Conservation (phyloP, 805 yeast species). For the Clavispora asparagi region DNA sequence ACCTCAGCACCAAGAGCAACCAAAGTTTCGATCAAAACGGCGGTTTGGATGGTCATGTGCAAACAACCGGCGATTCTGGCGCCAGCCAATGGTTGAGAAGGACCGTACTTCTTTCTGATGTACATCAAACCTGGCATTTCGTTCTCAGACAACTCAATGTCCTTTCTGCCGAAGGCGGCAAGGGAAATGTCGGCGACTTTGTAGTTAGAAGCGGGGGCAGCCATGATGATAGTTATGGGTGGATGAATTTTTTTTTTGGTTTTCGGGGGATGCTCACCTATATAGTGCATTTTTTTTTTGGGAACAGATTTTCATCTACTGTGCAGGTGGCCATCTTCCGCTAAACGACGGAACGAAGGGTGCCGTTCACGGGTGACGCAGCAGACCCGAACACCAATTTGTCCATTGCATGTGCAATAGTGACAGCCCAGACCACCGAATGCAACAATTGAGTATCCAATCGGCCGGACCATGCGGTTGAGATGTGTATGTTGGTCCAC, state of each 20-base stretch:
- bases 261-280: not conserved
- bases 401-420: too few relatives aligned
- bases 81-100: conserved; percentile 91
- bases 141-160: conserved; percentile 96
- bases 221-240: conserved; percentile 14
- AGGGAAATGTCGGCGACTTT: conserved; percentile 97
- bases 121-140: conserved; percentile 99
- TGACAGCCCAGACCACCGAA: too few relatives aligned
- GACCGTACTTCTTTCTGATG: conserved; percentile 90
- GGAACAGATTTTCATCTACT: not conserved
- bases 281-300: not conserved
- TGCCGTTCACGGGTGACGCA: not conserved
- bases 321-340: not conserved
- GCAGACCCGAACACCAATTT: too few relatives aligned
- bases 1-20: conserved; percentile 98
- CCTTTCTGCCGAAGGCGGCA: conserved; percentile 99
- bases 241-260: not conserved
- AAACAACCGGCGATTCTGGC: conserved; percentile 99
- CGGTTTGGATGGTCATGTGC: conserved; percentile 99
- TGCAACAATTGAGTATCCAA: too few relatives aligned
- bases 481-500: not conserved
- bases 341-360: not conserved
- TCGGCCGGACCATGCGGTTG: too few relatives aligned
- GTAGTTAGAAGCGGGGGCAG: conserved; percentile 56
- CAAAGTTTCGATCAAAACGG: conserved; percentile 95